Base-by-base conservation (phyloP, 768 basidiomycete species). In the Auricularia cornea region DNA sequence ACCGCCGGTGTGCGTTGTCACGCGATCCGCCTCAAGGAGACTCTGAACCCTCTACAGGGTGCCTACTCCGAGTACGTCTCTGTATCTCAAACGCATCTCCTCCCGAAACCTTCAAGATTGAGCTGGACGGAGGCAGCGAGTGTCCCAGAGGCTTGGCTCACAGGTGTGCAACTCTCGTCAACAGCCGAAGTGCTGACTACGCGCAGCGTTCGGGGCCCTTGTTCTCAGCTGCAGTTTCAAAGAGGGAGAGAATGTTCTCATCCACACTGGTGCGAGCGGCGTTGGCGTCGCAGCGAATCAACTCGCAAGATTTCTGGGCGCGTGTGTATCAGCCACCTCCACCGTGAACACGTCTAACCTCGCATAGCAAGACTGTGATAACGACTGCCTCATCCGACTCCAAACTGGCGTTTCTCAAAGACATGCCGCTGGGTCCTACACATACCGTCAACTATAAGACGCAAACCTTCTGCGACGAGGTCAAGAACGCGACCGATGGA, bases 51-150 rank as follows among this genome's bases (percentile, higher is more conserved):
- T 8, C 16, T 8, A 51, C 59, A 94, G 93, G 94, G 94, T 38
- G 92, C 93, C 51, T 95, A 94, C 70, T 92, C 94, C 40, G 90
- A 95, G 72, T 95, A 87, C 54, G 30, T 57, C 4, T 16, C 41
- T 33, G 40, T 44, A 60, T 61, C 26, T n/a, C 3, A 5, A 26
- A 30, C 20, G 59, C 54, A 18, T 54, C 33, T 77, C 38, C 66
- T 75, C 26, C 66, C 62, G 23, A 80, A 80, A 68, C 79, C 78
- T 0, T 67, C 70, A 14, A 64, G 72, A 48, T 67, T 81, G 31
- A 69, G 69, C 6, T 78, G 74, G 73, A 70, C 74, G 12, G 71
- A 79, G 66, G 75, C 76, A 0, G 79, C 78, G 2, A 76, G 72
- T 16, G 66, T 79, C 0, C 76, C 76, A 0, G 80, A 81, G 66